These are phyloP conservation scores for Thermomucor indicae-seudaticae DNA, from an alignment of 371 early-diverging fungal genomes.

Conservation along the genomic window DNA sequence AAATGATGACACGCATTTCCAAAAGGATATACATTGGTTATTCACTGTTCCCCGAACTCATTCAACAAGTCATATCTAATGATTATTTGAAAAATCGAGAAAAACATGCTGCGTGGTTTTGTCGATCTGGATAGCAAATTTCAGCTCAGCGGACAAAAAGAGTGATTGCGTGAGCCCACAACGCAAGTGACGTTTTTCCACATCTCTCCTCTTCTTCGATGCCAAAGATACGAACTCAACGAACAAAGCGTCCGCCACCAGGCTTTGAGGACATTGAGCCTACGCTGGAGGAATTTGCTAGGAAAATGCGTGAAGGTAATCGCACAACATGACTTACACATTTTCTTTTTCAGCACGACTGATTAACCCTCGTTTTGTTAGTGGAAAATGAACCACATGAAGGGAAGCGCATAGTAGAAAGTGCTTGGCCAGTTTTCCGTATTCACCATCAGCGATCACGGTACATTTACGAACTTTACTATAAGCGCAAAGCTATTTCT, in stretches of 20 bases:
- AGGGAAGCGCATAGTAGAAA: conserved; percentile 92
- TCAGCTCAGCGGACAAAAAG: too few relatives aligned
- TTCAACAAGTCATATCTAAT: too few relatives aligned
- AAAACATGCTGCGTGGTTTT: too few relatives aligned
- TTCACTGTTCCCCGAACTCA: too few relatives aligned
- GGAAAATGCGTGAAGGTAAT: conserved; percentile 95
- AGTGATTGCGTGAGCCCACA: too few relatives aligned
- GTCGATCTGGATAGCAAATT: too few relatives aligned
- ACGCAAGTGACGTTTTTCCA: too few relatives aligned
- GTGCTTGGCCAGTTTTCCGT: conserved; percentile 94
- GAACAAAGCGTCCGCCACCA: conserved; percentile 86
- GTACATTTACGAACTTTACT: conserved; percentile 94
- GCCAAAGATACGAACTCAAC: conserved; percentile 75
- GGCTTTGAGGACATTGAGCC: conserved; percentile 97
- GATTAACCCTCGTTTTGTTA: conserved; percentile 26
- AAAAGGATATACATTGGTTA: too few relatives aligned
- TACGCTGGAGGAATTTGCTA: conserved; percentile 85
- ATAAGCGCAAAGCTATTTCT: conserved; percentile 92
- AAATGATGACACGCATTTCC: too few relatives aligned
- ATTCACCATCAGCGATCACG: conserved; percentile 97
- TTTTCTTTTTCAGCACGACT: not conserved
- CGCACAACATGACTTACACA: conserved; percentile 2
- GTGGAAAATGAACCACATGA: conserved; percentile 96
- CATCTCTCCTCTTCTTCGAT: conserved; percentile 28
- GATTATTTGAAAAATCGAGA: too few relatives aligned